These are phyloP conservation scores for Dimocarpus longan DNA, from an alignment of 345 rosid species.

Conservation along the genomic window DNA sequence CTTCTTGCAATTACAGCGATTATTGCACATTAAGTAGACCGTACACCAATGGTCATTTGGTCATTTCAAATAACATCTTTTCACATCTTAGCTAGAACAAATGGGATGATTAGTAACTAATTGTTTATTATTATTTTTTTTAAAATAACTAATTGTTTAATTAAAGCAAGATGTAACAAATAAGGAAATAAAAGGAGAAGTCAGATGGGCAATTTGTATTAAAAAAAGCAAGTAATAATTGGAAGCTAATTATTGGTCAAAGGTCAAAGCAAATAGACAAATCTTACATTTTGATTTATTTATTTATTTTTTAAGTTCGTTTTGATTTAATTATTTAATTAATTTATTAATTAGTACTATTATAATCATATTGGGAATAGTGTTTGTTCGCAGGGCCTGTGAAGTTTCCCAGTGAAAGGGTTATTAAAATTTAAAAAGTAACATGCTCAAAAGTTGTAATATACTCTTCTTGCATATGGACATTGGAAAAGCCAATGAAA, in stretches of 20 bases:
- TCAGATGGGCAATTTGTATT: neutral
- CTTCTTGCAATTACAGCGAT: neutral
- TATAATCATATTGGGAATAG: neutral
- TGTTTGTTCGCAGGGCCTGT: neutral
- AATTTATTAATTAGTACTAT: slow-evolving; percentile 5
- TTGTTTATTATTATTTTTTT: neutral
- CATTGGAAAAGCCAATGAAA: neutral
- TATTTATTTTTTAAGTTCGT: neutral
- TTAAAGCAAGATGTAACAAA: neutral
- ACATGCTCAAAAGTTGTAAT: neutral
- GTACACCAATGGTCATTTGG: neutral
- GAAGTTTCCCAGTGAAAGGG: neutral
- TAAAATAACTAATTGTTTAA: neutral
- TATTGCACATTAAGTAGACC: neutral
- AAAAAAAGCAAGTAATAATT: neutral
- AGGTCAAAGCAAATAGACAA: slow-evolving; percentile 22
- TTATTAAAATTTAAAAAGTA: neutral
- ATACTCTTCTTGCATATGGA: neutral
- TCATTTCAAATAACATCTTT: neutral
- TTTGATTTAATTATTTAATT: neutral
- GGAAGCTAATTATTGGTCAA: slow-evolving; percentile 21
- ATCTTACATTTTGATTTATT: slow-evolving; percentile 10
- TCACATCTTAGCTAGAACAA: neutral
- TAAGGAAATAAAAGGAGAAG: neutral
- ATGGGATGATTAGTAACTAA: neutral